Base-by-base conservation (phyloP, 106 monocot species). In the Agapanthus africanus region DNA sequence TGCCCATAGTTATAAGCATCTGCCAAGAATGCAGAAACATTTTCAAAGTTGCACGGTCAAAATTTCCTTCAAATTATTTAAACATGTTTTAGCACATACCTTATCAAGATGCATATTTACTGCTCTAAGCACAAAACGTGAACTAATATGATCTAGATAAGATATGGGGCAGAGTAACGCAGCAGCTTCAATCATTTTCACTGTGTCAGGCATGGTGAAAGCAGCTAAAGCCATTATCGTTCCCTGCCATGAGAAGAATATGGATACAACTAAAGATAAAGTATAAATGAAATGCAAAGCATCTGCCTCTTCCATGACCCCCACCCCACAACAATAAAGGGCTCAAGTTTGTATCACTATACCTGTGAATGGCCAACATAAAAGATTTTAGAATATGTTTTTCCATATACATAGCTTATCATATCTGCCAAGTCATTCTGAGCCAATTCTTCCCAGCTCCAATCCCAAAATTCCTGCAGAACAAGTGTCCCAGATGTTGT, bases 361-460 rank as follows among this genome's bases (percentile, higher is more conserved):
- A 88, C 95, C 91, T 91, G 91, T 54, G 95, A 91, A 80, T 97
- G 95, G 23, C 95, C 91, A 26, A 97, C 70, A 70, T 82, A 91
- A 25, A 86, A 68, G 76, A 97, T 70, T 87, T 86, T 97, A n/a
- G 80, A 82, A 47, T 80, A 78, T 44, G 91, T 97, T 71, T 64
- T 49, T 26, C 51, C 59, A 37, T 88, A 76, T n/a, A 97, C 73
- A 84, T 84, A 89, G 31, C 77, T 82, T 74, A 97, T 52, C 91
- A 89, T 89, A 74, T 74, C 72, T 57, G 63, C n/a, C 52, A 97
- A 74, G 57, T 97, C 95, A 79, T 84, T 86, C 63, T 82, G 69
- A 60, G 86, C 88, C 40, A 91, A 69, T 56, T 97, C 88, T 76
- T 97, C 71, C 95, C 95, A 97, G 74, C 88, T 87, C 91, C 95